Evolutionary conservation across 1,284 basidiomycete genomes (phyloP), one percentile per base, ranked within the genome.

Genomic region (Erythrobasidium hasegawianum): DNA sequence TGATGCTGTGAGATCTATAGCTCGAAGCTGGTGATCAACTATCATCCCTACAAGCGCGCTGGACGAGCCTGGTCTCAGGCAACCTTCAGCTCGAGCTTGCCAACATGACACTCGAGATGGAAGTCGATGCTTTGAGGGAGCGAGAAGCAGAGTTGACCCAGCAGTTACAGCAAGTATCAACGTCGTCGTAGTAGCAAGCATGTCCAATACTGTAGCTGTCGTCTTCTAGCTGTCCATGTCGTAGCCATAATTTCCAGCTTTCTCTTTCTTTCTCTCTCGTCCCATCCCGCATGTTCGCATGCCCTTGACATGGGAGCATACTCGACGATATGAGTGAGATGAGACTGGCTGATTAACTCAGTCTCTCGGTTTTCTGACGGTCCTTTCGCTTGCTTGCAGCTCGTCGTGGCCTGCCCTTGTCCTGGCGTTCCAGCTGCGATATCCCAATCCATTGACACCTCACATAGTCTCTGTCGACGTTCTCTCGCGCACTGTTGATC

Each of bases 401-500:
- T 67, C 64, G 26, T 54, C 73, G n/a, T 93, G 89, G 89, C 83
- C 89, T 64, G 91, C 91, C 69, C 89, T 95, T 64, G 86, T 90
- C 40, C 83, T 94, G 70, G 94, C 94, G 16, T 97, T 90, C 81
- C 92, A 94, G 75, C 82, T 97, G 69, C 88, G 96, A 71, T 98
- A 98, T 77, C 95, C 96, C 2, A 98, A 97, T 78, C 94, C 95
- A 47, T 90, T 90, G 73, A 90, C 95, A 5, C 83, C 90, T 11
- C 95, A 98, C 78, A 89, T 98, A 75, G 80, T 96, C 68, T 91
- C 91, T 8, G 93, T 91, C 81, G 95, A 97, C 80, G 92, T 97
- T 69, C 84, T 97, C 69, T 88, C 89, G n/a, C 66, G 66, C 27
- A 20, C 49, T 20, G 45, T 68, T 53, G 52, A 52, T 24, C 59